Conservation (phyloP, 2,329 filamentous ascomycete species). For the Fusarium equiseti region DNA sequence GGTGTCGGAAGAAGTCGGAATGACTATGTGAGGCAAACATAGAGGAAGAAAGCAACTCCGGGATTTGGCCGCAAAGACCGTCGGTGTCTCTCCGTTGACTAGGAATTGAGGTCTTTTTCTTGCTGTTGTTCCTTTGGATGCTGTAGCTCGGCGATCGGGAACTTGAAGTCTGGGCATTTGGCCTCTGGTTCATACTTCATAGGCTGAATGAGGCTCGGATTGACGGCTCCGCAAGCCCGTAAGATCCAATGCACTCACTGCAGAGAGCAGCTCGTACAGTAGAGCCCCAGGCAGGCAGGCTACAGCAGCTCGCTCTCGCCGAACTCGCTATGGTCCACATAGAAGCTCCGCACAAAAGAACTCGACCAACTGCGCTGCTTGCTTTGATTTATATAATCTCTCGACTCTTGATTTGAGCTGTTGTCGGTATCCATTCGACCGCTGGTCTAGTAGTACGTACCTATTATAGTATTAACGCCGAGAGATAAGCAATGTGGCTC, state of each 20-base stretch:
- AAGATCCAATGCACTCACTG: conserved; percentile 12
- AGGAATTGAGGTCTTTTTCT: conserved; percentile 14
- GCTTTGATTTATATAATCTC: conserved; percentile 49
- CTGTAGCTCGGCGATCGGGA: conserved; percentile 38
- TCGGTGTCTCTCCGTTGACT: conserved; percentile 30
- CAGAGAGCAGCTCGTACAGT: not conserved
- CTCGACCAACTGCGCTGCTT: conserved; percentile 30
- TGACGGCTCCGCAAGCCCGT: conserved; percentile 41
- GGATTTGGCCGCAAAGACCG: conserved; percentile 28
- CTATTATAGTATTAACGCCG: conserved; percentile 17
- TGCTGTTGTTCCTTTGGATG: not conserved
- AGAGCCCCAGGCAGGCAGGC: not conserved
- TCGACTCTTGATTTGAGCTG: conserved; percentile 43
- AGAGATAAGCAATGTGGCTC: conserved; percentile 44
- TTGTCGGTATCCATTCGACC: conserved; percentile 34
- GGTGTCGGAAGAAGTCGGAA: conserved; percentile 41
- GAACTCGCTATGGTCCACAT: conserved; percentile 44
- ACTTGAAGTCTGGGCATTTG: conserved; percentile 18
- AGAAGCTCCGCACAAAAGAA: conserved; percentile 36
- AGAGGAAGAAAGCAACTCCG: conserved; percentile 25
- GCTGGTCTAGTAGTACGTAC: conserved; percentile 24
- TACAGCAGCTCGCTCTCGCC: conserved; percentile 19
- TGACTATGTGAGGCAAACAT: conserved; percentile 17
- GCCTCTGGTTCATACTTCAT: conserved; percentile 26
- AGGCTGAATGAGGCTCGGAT: conserved; percentile 21